Evolutionary conservation across 345 rosid genomes (phyloP), one percentile per base, ranked within the genome.

Genomic region (Anacardium occidentale): DNA sequence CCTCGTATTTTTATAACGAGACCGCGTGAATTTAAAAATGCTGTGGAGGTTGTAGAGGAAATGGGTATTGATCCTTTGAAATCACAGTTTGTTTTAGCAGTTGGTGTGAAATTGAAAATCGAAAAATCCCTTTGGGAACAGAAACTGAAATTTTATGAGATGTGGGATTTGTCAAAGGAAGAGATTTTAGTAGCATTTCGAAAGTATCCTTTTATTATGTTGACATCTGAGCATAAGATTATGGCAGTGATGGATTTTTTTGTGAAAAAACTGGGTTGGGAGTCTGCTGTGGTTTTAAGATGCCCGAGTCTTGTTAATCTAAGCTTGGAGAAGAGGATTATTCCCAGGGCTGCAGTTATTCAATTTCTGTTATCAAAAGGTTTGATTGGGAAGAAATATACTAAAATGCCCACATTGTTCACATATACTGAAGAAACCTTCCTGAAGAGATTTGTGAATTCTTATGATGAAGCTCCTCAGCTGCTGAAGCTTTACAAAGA

Each of bases 161-260:
- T 34, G 48, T 83, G 80, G 82, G 87, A 81, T 56, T 78, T 54
- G 77, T 75, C 77, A 0, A 66, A 74, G 21, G 75, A 74, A 60
- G 81, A 77, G 63, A 20, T 76, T 44, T 29, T 53, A 15, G 11
- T 51, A 12, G 79, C 79, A 13, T 78, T 81, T 52, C 1, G 13
- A 13, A 52, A 22, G 42, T 12, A 34, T 70, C 75, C 78, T 0
- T 2, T 60, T 50, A 26, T 37, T 51, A 7, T 74, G 69, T 2
- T 3, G 0, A 0, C 18, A 1, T 74, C 76, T 0, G 48, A 17
- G 5, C 66, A 70, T 37, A 78, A 70, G 72, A 70, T 78, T 56
- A 59, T 18, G 4, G 66, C 50, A 0, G 20, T 60, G 4, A 69
- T 69, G 77, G 68, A 68, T 24, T 74, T 69, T 44, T 48, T 70